Conservation (phyloP, 2,329 filamentous ascomycete genomes). For the Dendryphion nanum region DNA sequence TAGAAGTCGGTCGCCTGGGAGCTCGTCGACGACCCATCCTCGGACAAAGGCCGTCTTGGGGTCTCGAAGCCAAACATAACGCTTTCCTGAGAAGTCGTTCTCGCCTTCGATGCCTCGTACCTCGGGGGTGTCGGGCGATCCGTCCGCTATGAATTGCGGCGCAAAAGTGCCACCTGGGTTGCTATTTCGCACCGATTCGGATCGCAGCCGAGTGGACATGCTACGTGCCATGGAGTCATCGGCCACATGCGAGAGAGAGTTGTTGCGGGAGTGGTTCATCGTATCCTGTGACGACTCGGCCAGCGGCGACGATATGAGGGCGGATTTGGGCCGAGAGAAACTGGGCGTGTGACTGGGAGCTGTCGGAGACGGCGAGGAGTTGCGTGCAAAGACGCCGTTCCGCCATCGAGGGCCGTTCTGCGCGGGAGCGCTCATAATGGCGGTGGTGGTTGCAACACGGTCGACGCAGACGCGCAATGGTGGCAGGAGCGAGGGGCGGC, state of each 20-base stretch:
- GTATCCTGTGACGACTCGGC: conserved; percentile 44
- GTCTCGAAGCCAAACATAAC: conserved; percentile 97
- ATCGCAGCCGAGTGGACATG: conserved; percentile 42
- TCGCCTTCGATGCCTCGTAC: conserved; percentile 84
- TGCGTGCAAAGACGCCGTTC: conserved; percentile 76
- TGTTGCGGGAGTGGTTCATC: conserved; percentile 63
- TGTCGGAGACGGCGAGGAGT: conserved; percentile 60
- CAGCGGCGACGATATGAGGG: conserved; percentile 64
- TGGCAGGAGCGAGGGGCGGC: no score
- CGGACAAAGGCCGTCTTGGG: conserved; percentile 83
- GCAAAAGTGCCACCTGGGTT: conserved; percentile 82
- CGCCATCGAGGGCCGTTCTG: conserved; percentile 69
- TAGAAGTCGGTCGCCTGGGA: conserved; percentile 65
- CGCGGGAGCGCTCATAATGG: conserved; percentile 55
- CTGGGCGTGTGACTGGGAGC: conserved; percentile 42
- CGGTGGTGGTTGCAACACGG: no score
- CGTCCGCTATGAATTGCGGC: conserved; percentile 89
- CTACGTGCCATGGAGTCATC: conserved; percentile 29
- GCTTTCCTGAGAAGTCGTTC: conserved; percentile 97
- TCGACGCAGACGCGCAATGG: no score
- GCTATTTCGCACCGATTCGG: conserved; percentile 65
- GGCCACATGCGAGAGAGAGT: conserved; percentile 59
- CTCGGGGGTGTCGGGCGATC: conserved; percentile 60
- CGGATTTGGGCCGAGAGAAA: conserved; percentile 69
- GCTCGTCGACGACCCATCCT: conserved; percentile 86